These are phyloP conservation scores for Kodamaea sp. DNA, from an alignment of 1,139 yeast species.

Conservation along the genomic window DNA sequence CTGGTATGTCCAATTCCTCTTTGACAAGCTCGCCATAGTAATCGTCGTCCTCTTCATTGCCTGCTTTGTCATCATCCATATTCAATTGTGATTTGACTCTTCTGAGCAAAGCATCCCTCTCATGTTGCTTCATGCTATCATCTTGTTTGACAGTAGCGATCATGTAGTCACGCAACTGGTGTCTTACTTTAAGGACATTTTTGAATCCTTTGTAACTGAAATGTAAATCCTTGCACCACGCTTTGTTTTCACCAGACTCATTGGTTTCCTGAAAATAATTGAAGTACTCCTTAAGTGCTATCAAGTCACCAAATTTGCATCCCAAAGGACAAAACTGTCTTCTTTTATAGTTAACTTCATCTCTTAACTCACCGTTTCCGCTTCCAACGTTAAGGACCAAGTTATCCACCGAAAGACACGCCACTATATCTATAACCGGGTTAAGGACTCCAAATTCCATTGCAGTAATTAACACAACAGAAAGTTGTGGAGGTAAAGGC, in stretches of 20 bases:
- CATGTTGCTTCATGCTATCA: constrained; percentile 27
- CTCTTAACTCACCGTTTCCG: constrained; percentile 79
- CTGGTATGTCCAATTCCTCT: constrained; percentile 51
- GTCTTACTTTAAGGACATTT: constrained; percentile 73
- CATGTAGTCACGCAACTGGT: constrained; percentile 78
- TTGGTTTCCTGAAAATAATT: constrained; percentile 55
- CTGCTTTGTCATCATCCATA: constrained; percentile 13
- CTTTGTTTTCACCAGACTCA: constrained; percentile 51
- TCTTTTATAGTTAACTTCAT: constrained; percentile 69
- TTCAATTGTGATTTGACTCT: constrained; percentile 29
- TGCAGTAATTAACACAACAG: constrained; percentile 83
- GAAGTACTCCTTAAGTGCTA: constrained; percentile 77
- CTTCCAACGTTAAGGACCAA: constrained; percentile 59
- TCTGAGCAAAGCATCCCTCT: constrained; percentile 29
- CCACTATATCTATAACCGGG: constrained; percentile 82
- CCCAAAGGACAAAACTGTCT: constrained; percentile 70
- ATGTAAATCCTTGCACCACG: constrained; percentile 82
- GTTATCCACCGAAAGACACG: constrained; percentile 92
- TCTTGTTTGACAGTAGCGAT: constrained; percentile 43
- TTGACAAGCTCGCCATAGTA: constrained; percentile 12
- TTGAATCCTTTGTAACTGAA: constrained; percentile 78
- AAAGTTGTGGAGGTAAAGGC: constrained; percentile 88
- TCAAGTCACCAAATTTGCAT: constrained; percentile 72
- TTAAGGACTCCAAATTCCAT: constrained; percentile 55
- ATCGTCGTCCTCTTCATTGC: constrained; percentile 20